Evolutionary conservation across 345 rosid species (phyloP).

Genomic region (Balakata baccata): DNA sequence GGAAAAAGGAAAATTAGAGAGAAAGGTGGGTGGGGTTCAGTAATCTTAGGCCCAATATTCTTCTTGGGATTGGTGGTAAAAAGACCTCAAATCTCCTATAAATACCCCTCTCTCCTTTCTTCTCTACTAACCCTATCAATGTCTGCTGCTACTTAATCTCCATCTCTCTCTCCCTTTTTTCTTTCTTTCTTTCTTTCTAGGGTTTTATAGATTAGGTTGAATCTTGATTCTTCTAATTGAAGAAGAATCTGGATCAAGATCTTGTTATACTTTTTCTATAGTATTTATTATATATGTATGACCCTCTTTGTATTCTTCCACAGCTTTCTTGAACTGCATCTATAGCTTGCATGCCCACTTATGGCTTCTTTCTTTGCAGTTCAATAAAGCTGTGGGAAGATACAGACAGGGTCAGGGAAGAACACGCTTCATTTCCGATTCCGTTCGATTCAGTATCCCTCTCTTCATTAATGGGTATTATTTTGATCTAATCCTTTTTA

Average conservation of each 20-base stretch:
- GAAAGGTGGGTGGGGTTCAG: slow-evolving; percentile 32
- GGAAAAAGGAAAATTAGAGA: neutral
- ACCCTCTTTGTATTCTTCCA: slow-evolving; percentile 86
- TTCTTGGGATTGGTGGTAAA: slow-evolving; percentile 88
- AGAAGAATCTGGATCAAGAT: neutral
- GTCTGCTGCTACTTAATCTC: neutral
- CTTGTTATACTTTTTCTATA: neutral
- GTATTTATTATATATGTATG: slow-evolving; percentile 25
- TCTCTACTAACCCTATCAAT: slow-evolving; percentile 20
- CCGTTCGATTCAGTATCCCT: neutral
- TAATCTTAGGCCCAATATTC: slow-evolving; percentile 65
- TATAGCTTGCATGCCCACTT: slow-evolving; percentile 4
- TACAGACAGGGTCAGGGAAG: slow-evolving; percentile 49
- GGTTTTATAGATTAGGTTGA: neutral
- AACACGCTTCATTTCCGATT: neutral
- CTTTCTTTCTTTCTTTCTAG: slow-evolving; percentile 6
- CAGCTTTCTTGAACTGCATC: slow-evolving; percentile 99
- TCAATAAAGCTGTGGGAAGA: slow-evolving; percentile 99
- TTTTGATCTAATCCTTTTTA: neutral
- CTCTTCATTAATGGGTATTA: neutral
- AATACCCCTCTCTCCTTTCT: slow-evolving; percentile 31
- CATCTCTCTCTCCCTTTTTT: neutral
- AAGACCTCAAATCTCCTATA: slow-evolving; percentile 49
- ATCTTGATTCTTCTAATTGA: neutral
- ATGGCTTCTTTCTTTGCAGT: slow-evolving; percentile 36